phyloP scores from a whole-genome alignment of 2,329 filamentous ascomycete genomes.

The Fusarium tupiense region DNA sequence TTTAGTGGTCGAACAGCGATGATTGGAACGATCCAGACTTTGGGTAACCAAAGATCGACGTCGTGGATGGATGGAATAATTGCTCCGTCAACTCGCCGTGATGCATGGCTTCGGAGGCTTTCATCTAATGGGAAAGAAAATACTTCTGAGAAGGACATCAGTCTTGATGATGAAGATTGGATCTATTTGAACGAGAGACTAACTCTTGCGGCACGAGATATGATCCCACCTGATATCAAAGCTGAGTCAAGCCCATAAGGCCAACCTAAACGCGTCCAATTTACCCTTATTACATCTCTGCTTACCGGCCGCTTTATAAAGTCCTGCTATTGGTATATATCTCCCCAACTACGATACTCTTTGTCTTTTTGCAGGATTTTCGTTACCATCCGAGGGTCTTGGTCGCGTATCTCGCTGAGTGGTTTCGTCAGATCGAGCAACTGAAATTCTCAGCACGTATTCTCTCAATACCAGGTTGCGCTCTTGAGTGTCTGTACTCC shows the following conservation, averaged over 20 bases:
- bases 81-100: not conserved
- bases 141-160: not conserved
- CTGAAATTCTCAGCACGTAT: not conserved
- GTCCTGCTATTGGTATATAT: not conserved
- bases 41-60: not conserved
- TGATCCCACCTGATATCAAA: not conserved
- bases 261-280: fast-evolving
- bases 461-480: not conserved
- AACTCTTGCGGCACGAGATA: not conserved
- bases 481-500: fast-evolving
- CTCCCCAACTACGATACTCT: not conserved
- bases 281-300: fast-evolving
- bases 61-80: not conserved
- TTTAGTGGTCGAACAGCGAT: not conserved
- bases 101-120: not conserved
- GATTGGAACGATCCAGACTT: not conserved
- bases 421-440: too few species aligned
- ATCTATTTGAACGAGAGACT: not conserved
- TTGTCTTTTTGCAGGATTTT: not conserved
- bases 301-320: not conserved
- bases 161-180: not conserved
- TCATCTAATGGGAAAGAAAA: not conserved
- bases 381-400: not conserved
- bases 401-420: too few species aligned
- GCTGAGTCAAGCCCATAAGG: not conserved